Conservation (phyloP, 306 rosid genomes). For the Medicago truncatula region DNA sequence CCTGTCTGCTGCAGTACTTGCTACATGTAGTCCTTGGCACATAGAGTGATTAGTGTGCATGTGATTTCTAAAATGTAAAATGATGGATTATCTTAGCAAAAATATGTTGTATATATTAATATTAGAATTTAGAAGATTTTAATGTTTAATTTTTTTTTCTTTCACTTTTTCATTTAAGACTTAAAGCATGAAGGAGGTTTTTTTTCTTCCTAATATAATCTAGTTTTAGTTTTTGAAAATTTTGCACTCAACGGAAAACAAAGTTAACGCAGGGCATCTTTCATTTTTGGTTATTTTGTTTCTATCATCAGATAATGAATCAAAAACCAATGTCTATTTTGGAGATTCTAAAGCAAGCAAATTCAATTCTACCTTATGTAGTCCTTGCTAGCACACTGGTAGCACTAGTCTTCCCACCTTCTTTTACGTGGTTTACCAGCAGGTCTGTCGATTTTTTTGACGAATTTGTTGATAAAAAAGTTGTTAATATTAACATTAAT, state of each 20-base stretch:
- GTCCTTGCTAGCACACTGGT: slow-evolving; percentile 77
- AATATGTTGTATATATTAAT: no score
- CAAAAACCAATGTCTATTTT: slow-evolving; percentile 49
- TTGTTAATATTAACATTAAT: slow-evolving; percentile 13
- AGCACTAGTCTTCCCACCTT: slow-evolving; percentile 79
- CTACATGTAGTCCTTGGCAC: no score
- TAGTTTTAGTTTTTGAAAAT: neutral
- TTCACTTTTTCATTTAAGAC: neutral
- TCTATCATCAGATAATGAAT: slow-evolving; percentile 51
- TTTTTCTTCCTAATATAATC: neutral
- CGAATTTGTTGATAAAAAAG: slow-evolving; percentile 32
- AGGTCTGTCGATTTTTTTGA: slow-evolving; percentile 60
- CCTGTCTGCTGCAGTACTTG: no score
- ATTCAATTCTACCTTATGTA: slow-evolving; percentile 85
- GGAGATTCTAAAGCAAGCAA: slow-evolving; percentile 70
- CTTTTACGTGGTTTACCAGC: slow-evolving; percentile 93
- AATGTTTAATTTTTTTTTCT: neutral
- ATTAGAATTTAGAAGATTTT: slow-evolving; percentile 2
- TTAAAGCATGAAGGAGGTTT: neutral
- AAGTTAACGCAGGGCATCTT: neutral
- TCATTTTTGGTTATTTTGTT: slow-evolving; percentile 26
- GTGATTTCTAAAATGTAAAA: no score
- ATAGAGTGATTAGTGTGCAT: no score
- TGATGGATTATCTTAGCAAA: no score
- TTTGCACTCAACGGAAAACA: neutral